Evolutionary conservation across 2,329 filamentous ascomycete species (phyloP).

Genomic region (Colletotrichum lupini): DNA sequence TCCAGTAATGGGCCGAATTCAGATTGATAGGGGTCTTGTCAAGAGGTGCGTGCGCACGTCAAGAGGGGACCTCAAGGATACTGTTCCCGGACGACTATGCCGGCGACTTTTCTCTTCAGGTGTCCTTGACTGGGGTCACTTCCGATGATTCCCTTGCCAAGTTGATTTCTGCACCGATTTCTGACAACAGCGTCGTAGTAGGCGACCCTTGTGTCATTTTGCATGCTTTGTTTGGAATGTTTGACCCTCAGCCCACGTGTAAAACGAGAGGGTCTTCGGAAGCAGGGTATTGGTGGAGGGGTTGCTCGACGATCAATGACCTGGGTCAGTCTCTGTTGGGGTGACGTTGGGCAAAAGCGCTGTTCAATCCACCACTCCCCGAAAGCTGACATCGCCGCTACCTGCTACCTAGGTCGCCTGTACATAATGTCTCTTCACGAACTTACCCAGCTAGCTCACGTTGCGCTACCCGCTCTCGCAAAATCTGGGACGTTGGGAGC

Average conservation of each 20-base stretch:
- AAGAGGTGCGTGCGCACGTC: neutral
- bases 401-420: neutral
- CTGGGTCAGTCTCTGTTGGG: neutral
- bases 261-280: constrained; percentile 2
- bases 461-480: too few species aligned
- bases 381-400: neutral
- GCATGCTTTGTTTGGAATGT: neutral
- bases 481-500: too few species aligned
- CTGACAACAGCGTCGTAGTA: neutral
- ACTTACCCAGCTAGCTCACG: too few species aligned
- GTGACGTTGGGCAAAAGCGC: neutral
- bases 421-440: neutral
- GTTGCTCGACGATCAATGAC: neutral
- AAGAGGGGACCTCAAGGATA: neutral
- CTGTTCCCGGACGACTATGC: neutral
- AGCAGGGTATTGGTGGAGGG: neutral
- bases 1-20: constrained; percentile 16
- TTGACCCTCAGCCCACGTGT: neutral
- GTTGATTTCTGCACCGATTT: neutral
- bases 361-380: neutral
- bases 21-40: neutral
- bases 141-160: neutral
- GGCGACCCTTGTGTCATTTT: neutral
- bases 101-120: neutral
- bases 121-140: neutral